phyloP scores from a whole-genome alignment of 768 basidiomycete species.

The Rickenella mellea region DNA sequence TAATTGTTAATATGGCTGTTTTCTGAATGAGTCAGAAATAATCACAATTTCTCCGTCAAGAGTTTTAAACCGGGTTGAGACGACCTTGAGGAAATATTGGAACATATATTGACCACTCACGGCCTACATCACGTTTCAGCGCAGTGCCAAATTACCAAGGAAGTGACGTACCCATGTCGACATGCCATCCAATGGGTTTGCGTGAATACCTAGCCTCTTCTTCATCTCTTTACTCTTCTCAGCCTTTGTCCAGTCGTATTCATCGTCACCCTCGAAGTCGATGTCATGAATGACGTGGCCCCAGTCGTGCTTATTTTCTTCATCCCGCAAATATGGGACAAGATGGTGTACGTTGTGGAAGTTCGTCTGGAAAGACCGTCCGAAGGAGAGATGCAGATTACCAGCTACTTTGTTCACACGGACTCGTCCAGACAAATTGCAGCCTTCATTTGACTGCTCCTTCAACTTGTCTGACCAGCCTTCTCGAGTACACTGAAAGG shows the following conservation, averaged over 20 bases:
- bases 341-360: conserved; percentile 75
- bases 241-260: conserved; percentile 64
- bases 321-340: conserved; percentile 89
- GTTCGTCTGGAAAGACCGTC: conserved; percentile 87
- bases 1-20: neutral
- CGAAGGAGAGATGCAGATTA: conserved; percentile 91
- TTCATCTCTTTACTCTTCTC: conserved; percentile 53
- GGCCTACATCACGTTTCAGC: conserved; percentile 46
- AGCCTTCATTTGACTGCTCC: conserved; percentile 90
- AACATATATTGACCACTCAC: conserved; percentile 85
- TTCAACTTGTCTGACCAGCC: conserved; percentile 92
- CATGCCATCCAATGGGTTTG: conserved; percentile 68
- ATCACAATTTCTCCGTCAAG: conserved; percentile 61
- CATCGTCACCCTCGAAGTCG: conserved; percentile 76
- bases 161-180: conserved; percentile 39
- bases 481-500: conserved; percentile 76
- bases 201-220: conserved; percentile 60
- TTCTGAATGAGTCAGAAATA: conserved; percentile 5
- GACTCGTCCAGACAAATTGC: conserved; percentile 84
- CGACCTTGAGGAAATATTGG: conserved; percentile 99
- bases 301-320: conserved; percentile 86
- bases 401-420: conserved; percentile 96
- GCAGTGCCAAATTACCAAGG: no score
- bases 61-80: conserved; percentile 89
- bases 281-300: conserved; percentile 79